Evolutionary conservation across 1,284 basidiomycete species (phyloP), one percentile per base, ranked within the genome.

Genomic region (Ceratobasidium theobromae): DNA sequence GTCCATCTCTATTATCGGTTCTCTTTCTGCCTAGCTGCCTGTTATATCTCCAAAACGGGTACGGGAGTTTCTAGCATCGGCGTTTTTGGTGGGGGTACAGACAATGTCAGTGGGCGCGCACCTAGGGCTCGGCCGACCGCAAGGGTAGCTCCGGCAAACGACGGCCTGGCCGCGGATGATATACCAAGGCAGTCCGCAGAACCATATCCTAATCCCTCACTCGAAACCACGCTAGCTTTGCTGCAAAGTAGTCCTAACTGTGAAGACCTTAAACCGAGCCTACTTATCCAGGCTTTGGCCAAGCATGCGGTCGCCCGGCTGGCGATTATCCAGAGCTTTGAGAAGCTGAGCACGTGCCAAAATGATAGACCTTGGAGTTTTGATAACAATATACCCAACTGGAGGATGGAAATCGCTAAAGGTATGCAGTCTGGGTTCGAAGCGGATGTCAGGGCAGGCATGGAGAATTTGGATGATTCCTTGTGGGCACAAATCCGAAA

Each of bases 51-150:
- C 25, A 38, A 28, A 12, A 12, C 54, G 5, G 54, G 54, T 2
- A 6, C 21, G 11, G 54, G 41, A 14, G 38, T 41, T 25, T 11
- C 54, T 14, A 41, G 45, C 33, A 21, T 25, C n/a, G 54, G 54
- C 18, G 30, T 57, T 11, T 57, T 57, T 57, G 54, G 54, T 57
- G 54, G 54, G 2, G 41, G 9, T 45, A 21, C 9, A 11, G 43
- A 38, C 23, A 33, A 18, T 8, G 11, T 18, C 21, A 21, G 33
- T 23, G 40, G 41, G 12, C 18, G 38, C 5, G 38, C 40, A 18
- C 54, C 54, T 6, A 43, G 25, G n/a, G 54, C 54, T n/a, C 35
- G 54, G 27, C 54, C 54, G 25, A 57, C 23, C 8, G 48, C 48
- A 18, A 6, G 48, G 11, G 9, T n/a, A 28, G 21, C 48, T 11